Evolutionary conservation across 176 grass and related monocot species (phyloP).

Genomic region (Paspalum vaginatum): DNA sequence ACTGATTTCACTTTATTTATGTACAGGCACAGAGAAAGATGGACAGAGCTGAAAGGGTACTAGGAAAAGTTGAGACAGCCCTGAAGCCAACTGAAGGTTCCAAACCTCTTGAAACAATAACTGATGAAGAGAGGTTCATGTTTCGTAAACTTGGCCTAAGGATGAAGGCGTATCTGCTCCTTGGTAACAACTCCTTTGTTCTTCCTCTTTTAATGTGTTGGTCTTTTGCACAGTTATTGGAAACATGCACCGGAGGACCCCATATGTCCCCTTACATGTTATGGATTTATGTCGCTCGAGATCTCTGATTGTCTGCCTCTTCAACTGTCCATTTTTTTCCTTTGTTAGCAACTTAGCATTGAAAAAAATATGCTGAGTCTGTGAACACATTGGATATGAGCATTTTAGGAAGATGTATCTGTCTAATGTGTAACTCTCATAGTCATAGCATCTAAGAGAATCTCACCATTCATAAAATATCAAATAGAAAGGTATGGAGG

Average conservation of each 20-base stretch:
- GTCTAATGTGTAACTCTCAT: background rate
- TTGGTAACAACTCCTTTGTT: slow-evolving; percentile 53
- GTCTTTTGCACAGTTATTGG: background rate
- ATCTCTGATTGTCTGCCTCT: background rate
- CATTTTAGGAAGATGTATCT: background rate
- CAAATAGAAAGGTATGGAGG: background rate
- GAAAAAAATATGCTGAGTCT: background rate
- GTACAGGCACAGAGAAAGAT: slow-evolving; percentile 77
- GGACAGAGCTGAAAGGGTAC: slow-evolving; percentile 71
- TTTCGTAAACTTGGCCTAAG: slow-evolving; percentile 91
- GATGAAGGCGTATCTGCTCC: slow-evolving; percentile 93
- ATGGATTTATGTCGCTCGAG: background rate
- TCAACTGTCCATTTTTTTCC: background rate
- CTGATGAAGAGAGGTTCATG: slow-evolving; percentile 96
- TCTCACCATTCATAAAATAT: background rate
- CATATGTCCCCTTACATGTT: background rate
- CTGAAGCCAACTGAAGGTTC: slow-evolving; percentile 66
- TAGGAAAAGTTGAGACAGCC: slow-evolving; percentile 85
- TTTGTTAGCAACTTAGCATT: background rate
- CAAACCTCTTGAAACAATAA: slow-evolving; percentile 69
- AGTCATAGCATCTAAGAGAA: background rate
- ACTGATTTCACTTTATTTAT: slow-evolving; percentile 26
- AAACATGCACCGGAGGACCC: background rate
- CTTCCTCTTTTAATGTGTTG: background rate
- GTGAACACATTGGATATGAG: background rate